Percentiles rank a stretch among this genome's conserved stretches.
Conservation (phyloP, 257 asterid genomes). For the Lycium ferocissimum region DNA sequence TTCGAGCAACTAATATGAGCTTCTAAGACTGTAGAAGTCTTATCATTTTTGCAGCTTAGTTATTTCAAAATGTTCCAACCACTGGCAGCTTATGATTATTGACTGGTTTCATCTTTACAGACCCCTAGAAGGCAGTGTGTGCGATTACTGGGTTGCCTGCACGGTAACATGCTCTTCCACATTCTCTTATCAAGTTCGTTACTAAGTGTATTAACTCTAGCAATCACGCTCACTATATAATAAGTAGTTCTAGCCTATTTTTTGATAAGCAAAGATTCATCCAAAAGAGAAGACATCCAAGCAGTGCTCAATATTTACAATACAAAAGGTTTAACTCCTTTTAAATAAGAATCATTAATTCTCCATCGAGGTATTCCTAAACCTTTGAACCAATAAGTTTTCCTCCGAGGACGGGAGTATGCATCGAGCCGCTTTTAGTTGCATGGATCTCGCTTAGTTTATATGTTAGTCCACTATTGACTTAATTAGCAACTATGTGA, state of each 20-base stretch:
- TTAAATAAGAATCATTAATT: no score
- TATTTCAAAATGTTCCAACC: background rate
- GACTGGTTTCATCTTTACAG: slow-evolving; percentile 53
- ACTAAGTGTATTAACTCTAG: background rate
- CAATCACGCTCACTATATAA: background rate
- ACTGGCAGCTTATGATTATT: slow-evolving; percentile 23
- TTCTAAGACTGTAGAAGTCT: background rate
- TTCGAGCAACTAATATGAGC: background rate
- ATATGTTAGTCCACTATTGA: no score
- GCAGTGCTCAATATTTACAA: no score
- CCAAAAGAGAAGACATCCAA: no score
- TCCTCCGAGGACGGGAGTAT: no score
- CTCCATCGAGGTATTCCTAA: no score
- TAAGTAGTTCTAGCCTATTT: background rate
- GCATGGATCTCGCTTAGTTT: no score
- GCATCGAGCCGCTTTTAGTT: no score
- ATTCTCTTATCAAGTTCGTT: slow-evolving; percentile 10
- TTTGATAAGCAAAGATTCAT: no score
- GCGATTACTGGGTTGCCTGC: slow-evolving; percentile 88
- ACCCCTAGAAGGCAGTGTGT: slow-evolving; percentile 81
- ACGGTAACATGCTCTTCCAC: slow-evolving; percentile 48
- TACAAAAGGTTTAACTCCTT: no score
- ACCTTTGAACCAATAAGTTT: no score
- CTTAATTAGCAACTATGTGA: no score
- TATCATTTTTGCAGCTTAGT: background rate